Evolutionary conservation across 148 eudicot species (phyloP), one percentile per base, ranked within the genome.

Genomic region (Linanthus parryae): DNA sequence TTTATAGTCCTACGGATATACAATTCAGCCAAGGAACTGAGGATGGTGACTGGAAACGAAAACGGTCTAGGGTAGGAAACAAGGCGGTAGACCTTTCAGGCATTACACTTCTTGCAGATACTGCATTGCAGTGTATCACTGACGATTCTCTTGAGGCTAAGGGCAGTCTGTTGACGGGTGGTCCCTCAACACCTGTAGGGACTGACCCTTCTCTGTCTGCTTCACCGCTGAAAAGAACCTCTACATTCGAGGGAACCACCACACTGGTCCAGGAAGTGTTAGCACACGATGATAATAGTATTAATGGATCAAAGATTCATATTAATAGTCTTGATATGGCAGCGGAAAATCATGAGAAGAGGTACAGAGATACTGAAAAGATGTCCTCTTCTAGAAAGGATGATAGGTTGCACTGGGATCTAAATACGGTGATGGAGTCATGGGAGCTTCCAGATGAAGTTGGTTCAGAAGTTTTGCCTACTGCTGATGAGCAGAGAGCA

Each of bases 371-470:
- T 15, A 55, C 16, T 31, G 64, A 18, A 41, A 65, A 50, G 12
- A 47, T 57, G 19, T 60, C 61, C 45, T 35, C 61, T 51, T 45
- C 73, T 42, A 53, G 51, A 26, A 74, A 68, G 56, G 83, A 72
- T 54, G 68, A 48, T 5, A 71, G 85, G 67, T 54, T 69, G 17
- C 81, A 73, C 43, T 89, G 97, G 97, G 97, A 89, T 57, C 70
- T 89, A 38, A 89, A 89, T 62, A 79, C 82, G 20, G 73, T 64
- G 48, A 75, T 85, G 88, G 95, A 89, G 54, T 85, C 73, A 3
- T 89, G 97, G 95, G 95, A 69, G 36, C 62, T 71, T 30, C 88
- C 95, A 19, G 38, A 12, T 40, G 79, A 77, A 44, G 64, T 48
- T 64, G 37, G 28, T n/a, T 28, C 59, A 17, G 61, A 58, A 7